A percentile compares a stretch with the other conserved stretches of the same genome.
Conservation (phyloP, 2,329 filamentous ascomycete genomes). For the Simplicillium sp. region DNA sequence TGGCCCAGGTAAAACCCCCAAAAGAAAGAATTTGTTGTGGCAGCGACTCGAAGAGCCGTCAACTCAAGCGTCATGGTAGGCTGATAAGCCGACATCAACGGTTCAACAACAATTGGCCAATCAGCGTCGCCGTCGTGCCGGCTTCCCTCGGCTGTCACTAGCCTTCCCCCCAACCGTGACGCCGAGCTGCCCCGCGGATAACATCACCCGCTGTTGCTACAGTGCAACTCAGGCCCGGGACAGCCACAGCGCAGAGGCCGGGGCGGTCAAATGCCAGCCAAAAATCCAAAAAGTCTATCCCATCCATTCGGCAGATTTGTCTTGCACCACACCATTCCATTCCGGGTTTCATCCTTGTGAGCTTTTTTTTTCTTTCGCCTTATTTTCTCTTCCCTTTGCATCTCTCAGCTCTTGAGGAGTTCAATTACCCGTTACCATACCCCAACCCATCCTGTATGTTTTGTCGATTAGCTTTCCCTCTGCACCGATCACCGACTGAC, state of each 20-base stretch:
- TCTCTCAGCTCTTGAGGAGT: neutral
- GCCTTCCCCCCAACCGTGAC: neutral
- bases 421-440: neutral
- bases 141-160: neutral
- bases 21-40: no score
- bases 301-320: slow-evolving; percentile 13
- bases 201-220: no score
- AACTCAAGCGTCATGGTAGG: no score
- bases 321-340: no score
- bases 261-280: no score
- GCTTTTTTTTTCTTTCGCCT: neutral
- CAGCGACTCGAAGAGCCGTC: no score
- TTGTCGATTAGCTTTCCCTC: neutral
- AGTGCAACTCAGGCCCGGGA: no score
- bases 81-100: neutral
- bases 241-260: no score
- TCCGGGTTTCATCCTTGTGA: neutral
- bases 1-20: no score
- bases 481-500: neutral
- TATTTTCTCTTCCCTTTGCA: neutral
- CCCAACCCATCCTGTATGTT: neutral
- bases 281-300: no score
- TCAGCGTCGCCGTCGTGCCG: neutral
- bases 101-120: neutral
- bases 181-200: no score